These are phyloP conservation scores for Rhinocladiella mackenziei DNA, from an alignment of 2,329 filamentous ascomycete genomes.

Conservation along the genomic window DNA sequence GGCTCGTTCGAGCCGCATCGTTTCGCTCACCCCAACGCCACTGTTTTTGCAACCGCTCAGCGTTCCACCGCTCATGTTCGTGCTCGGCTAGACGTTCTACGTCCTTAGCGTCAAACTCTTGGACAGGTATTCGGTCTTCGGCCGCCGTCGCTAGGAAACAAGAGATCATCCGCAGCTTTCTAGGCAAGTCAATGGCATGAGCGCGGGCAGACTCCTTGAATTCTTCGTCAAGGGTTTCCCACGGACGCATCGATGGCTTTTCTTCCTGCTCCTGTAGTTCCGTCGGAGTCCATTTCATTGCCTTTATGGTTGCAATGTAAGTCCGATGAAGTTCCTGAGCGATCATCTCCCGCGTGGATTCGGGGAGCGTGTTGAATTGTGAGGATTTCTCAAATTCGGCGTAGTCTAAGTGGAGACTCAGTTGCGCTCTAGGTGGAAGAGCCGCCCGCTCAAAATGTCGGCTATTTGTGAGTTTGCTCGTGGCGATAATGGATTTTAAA, in stretches of 20 bases:
- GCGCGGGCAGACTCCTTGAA: slow-evolving; percentile 3
- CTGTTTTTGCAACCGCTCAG: slow-evolving; percentile 3
- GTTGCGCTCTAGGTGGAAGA: not conserved
- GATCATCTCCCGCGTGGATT: not conserved
- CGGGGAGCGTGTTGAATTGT: not conserved
- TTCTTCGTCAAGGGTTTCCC: not conserved
- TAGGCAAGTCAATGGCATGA: not conserved
- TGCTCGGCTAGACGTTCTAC: not conserved
- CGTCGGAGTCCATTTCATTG: not conserved
- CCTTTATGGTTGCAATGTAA: not conserved
- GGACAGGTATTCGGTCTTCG: not conserved
- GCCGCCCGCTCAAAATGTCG: not conserved
- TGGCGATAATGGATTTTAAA: slow-evolving; percentile 1
- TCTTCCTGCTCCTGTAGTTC: not conserved
- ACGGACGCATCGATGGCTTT: not conserved
- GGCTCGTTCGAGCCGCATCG: not conserved
- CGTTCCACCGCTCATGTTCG: slow-evolving; percentile 6
- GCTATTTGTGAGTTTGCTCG: not conserved
- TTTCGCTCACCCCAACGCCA: slow-evolving; percentile 2
- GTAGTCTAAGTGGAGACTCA: slow-evolving; percentile 1
- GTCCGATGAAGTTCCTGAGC: not conserved
- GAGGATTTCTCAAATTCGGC: not conserved
- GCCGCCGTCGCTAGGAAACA: slow-evolving; percentile 1
- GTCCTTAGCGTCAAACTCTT: not conserved
- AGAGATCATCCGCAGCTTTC: slow-evolving; percentile 2